Percentiles rank a stretch among this genome's conserved stretches.
Evolutionary conservation across 768 basidiomycete genomes (phyloP).

Genomic region (Mycena rebaudengoi): DNA sequence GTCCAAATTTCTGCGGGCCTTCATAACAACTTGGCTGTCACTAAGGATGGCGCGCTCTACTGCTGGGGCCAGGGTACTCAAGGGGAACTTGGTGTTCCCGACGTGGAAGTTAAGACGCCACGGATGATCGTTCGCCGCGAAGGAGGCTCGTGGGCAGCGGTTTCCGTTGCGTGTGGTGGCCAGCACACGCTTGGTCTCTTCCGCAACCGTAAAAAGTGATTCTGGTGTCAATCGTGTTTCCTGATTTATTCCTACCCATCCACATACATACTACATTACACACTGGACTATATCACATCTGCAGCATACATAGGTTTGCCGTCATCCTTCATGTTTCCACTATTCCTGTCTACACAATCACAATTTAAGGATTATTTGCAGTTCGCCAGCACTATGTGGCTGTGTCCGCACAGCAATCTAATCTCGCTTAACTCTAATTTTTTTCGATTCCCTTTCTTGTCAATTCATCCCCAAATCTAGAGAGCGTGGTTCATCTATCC

Average conservation of each 20-base stretch:
- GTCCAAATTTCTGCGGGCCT: constrained; percentile 72
- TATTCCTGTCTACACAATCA: constrained; percentile 14
- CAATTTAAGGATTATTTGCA: too few species aligned
- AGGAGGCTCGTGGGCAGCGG: constrained; percentile 74
- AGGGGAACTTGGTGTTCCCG: constrained; percentile 75
- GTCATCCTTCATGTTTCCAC: constrained; percentile 18
- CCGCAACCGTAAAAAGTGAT: constrained; percentile 60
- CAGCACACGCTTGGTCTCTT: constrained; percentile 81
- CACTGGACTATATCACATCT: constrained; percentile 3
- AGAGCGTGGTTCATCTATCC: background rate
- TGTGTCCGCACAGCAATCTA: background rate
- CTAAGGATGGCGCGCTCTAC: constrained; percentile 71
- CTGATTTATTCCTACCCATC: constrained; percentile 20
- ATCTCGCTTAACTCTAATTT: constrained; percentile 8
- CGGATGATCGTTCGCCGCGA: constrained; percentile 74
- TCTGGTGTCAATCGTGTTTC: too few species aligned
- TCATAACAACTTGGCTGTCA: constrained; percentile 79
- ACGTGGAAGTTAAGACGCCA: constrained; percentile 70
- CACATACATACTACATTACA: constrained; percentile 22
- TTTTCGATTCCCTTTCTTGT: constrained; percentile 10
- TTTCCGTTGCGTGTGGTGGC: constrained; percentile 76
- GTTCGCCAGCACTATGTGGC: background rate
- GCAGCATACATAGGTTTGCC: constrained; percentile 20
- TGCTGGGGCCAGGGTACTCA: constrained; percentile 84
- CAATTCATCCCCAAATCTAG: constrained; percentile 15